Evolutionary conservation across 768 basidiomycete species (phyloP), one percentile per base, ranked within the genome.

Genomic region (Obba rivulosa): DNA sequence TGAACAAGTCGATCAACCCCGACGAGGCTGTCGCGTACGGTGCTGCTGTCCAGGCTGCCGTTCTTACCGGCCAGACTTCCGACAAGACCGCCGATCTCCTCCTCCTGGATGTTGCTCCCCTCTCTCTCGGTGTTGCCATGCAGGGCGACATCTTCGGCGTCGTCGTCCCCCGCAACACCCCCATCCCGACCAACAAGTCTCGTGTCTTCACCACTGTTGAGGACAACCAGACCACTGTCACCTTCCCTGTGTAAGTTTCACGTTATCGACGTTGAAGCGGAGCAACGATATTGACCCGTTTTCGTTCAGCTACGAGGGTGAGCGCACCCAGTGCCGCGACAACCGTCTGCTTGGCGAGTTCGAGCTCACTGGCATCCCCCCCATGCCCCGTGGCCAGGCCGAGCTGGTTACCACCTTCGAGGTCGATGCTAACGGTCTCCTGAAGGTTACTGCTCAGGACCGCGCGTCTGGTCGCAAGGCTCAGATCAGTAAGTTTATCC

Each of bases 1-100:
- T 97, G 66, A 98, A 98, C 85, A 99, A 99, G 80, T 96, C 93
- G 51, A 99, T 99, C 76, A 99, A 99, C 81, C 96, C 96, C 55
- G 96, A 99, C 65, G 96, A 99, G 76, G 96, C 96, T 62, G 96
- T 99, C 61, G 96, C 96, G 42, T 97, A 98, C 72, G 96, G 96
- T 77, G 96, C 96, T 60, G 95, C 96, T 60, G 96, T 99, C 63
- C 96, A 99, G 74, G 96, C 96, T 52, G 96, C 96, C 50, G 89
- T 99, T 65, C 90, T 99, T 55, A 96, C 96, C 58, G 93, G 93
- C 50, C 93, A 97, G 69, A 97, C 94, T 42, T 97, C 93, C 31
- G 96, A 99, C 59, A 95, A 98, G 78, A 99, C 96, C 51, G 88
- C 92, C 69, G 95, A 98, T 66, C 86, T 99, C 58, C 84, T 99